Evolutionary conservation across 2,329 filamentous ascomycete species (phyloP).

Genomic region (Xylogone sp.): DNA sequence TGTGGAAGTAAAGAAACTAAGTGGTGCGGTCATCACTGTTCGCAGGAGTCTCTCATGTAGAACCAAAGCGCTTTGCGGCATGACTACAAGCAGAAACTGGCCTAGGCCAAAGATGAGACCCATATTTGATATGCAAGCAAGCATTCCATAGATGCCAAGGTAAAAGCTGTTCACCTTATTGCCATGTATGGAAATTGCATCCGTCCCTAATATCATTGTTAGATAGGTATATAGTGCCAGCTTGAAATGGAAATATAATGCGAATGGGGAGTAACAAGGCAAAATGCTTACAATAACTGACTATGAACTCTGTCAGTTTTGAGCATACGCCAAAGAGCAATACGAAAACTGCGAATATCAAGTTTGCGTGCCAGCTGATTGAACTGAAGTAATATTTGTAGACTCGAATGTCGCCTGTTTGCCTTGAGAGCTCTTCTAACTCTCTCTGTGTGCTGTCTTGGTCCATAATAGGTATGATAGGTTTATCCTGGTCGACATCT

Average conservation of each 20-base stretch:
- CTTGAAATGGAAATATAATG: too few species aligned
- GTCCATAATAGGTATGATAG: neutral
- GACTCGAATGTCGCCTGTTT: constrained; percentile 20
- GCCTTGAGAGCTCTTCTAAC: constrained; percentile 1
- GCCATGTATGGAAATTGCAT: constrained; percentile 12
- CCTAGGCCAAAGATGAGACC: constrained; percentile 6
- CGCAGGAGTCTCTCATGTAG: constrained; percentile 45
- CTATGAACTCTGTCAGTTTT: constrained; percentile 15
- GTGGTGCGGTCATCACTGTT: constrained; percentile 41
- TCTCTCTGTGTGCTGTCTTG: neutral
- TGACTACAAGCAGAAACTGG: constrained; percentile 47
- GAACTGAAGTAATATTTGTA: constrained; percentile 25
- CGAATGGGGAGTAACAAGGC: too few species aligned
- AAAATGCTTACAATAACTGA: constrained; percentile 8
- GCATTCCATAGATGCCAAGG: constrained; percentile 13
- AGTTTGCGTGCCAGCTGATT: constrained; percentile 14
- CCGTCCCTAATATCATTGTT: constrained; percentile 29
- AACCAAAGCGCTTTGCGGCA: constrained; percentile 43
- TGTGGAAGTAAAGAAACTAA: constrained; percentile 39
- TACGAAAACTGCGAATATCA: constrained; percentile 5
- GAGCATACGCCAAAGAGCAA: constrained; percentile 3
- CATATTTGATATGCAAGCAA: constrained; percentile 4
- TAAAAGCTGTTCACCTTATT: constrained; percentile 18
- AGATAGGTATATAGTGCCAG: neutral
- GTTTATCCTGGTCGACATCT: neutral